phyloP scores from a whole-genome alignment of 495 filamentous ascomycete genomes.

The Penicillium verhagenii region DNA sequence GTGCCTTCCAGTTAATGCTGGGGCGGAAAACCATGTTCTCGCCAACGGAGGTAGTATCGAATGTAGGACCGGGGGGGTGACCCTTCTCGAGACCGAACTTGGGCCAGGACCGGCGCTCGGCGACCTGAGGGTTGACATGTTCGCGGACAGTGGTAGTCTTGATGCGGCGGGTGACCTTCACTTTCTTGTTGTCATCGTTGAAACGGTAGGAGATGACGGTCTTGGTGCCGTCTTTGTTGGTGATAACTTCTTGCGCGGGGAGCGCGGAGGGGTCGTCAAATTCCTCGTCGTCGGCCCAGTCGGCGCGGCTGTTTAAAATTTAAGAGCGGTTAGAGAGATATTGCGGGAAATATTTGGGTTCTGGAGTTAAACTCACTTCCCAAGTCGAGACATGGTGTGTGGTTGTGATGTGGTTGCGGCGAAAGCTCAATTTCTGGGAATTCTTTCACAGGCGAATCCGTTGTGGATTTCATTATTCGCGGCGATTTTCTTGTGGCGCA shows the following conservation, averaged over 20 bases:
- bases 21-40: constrained; percentile 98
- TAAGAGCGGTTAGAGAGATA: constrained; percentile 18
- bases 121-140: constrained; percentile 93
- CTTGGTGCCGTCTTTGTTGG: constrained; percentile 97
- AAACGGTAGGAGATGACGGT: constrained; percentile 87
- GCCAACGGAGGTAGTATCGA: constrained; percentile 87
- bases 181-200: constrained; percentile 91
- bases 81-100: constrained; percentile 90
- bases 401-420: constrained; percentile 27
- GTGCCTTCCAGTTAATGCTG: constrained; percentile 84
- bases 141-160: constrained; percentile 84
- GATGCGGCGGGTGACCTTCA: constrained; percentile 93
- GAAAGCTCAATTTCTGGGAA: constrained; percentile 46
- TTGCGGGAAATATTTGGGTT: constrained; percentile 1
- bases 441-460: constrained; percentile 45
- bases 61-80: constrained; percentile 62
- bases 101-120: constrained; percentile 83
- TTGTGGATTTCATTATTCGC: constrained; percentile 50
- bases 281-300: constrained; percentile 98
- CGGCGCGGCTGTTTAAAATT: constrained; percentile 53
- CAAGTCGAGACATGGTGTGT: constrained; percentile 48
- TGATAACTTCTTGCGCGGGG: constrained; percentile 79
- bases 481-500: constrained; percentile 39
- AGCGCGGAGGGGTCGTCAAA: constrained; percentile 80
- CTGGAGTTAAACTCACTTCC: constrained; percentile 38